Evolutionary conservation across 495 filamentous ascomycete species (phyloP).

Genomic region (Talaromyces nanjingensis): DNA sequence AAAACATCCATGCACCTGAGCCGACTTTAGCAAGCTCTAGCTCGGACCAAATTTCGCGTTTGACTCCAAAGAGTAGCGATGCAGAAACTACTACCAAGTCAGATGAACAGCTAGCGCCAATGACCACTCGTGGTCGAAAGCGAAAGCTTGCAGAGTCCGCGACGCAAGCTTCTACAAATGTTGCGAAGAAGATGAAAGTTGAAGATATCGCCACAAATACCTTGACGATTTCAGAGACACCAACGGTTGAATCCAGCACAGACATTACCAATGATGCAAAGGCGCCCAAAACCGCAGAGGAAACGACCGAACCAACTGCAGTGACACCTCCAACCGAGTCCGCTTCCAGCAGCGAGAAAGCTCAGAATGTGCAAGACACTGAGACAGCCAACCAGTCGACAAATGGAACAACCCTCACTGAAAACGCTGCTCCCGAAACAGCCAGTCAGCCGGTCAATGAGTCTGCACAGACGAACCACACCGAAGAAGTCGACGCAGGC

Average conservation of each 20-base stretch:
- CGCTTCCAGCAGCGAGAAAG: background rate
- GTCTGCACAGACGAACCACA: background rate
- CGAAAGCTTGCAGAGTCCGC: background rate
- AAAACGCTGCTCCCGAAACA: background rate
- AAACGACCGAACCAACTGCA: background rate
- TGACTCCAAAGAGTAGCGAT: background rate
- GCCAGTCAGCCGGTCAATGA: background rate
- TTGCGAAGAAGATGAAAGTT: constrained; percentile 2
- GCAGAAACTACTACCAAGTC: background rate
- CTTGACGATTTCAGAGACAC: background rate
- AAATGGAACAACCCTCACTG: background rate
- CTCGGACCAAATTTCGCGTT: background rate
- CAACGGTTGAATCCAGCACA: background rate
- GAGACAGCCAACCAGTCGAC: background rate
- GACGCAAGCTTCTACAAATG: background rate
- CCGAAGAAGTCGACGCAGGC: background rate
- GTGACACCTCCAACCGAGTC: background rate
- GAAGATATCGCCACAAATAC: background rate
- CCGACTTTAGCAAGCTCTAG: background rate
- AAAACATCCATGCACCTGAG: background rate
- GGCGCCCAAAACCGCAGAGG: background rate
- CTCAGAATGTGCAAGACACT: background rate
- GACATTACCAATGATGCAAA: background rate
- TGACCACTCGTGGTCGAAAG: background rate
- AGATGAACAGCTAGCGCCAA: background rate